A percentile compares a stretch with the other conserved stretches of the same genome.
Evolutionary conservation across 2,329 filamentous ascomycete species (phyloP).

Genomic region (Trichoderma endophyticum): DNA sequence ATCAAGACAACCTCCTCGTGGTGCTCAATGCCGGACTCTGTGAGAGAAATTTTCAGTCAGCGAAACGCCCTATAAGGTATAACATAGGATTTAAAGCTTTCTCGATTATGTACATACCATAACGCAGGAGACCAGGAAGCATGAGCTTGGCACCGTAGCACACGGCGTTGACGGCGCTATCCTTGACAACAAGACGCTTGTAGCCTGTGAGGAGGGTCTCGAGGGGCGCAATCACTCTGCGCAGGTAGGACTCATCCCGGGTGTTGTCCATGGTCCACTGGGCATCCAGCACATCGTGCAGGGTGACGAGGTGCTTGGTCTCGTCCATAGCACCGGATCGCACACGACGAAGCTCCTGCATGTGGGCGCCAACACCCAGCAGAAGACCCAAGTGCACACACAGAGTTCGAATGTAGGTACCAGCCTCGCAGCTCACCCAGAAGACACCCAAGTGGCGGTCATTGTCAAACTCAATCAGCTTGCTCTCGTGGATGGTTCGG

Average conservation of each 20-base stretch:
- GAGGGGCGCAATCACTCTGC: conserved; percentile 85
- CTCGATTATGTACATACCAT: conserved; percentile 56
- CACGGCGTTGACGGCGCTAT: conserved; percentile 77
- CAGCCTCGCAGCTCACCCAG: conserved; percentile 97
- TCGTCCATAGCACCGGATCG: conserved; percentile 94
- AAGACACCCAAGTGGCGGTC: conserved; percentile 96
- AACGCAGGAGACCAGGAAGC: conserved; percentile 92
- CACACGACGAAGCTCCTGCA: conserved; percentile 96
- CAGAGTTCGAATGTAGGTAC: conserved; percentile 97
- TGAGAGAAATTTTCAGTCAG: conserved; percentile 26
- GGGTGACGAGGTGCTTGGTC: conserved; percentile 80
- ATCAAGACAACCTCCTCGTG: conserved; percentile 97
- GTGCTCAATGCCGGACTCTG: conserved; percentile 85
- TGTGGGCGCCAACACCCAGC: conserved; percentile 84
- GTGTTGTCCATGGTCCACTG: conserved; percentile 97
- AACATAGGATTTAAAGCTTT: not conserved
- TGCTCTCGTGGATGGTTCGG: conserved; percentile 95
- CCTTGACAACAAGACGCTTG: conserved; percentile 98
- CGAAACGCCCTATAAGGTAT: not conserved
- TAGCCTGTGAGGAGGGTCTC: conserved; percentile 90
- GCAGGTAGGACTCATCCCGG: conserved; percentile 87
- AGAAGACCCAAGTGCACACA: conserved; percentile 85
- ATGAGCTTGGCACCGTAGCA: conserved; percentile 99
- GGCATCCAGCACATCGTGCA: conserved; percentile 84
- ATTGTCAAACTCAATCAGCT: conserved; percentile 96